Conservation (phyloP, 371 early-diverging fungal genomes). For the Circinella minor region DNA sequence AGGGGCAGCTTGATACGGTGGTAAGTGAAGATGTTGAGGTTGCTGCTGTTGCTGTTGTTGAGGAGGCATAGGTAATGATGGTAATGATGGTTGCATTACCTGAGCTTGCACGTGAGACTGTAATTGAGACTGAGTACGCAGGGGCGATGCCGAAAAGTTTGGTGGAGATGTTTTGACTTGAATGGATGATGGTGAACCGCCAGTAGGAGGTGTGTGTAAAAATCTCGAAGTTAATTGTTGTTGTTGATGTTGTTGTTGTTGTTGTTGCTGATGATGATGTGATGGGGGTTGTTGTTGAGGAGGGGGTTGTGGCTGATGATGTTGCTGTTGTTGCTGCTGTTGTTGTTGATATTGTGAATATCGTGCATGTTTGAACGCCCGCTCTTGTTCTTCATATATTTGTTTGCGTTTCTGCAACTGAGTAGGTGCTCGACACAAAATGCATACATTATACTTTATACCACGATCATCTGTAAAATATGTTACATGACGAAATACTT, state of each 20-base stretch:
- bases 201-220: slow-evolving; percentile 8
- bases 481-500: slow-evolving; percentile 10
- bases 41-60: slow-evolving; percentile 16
- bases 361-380: slow-evolving; percentile 20
- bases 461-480: slow-evolving; percentile 21
- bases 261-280: slow-evolving; percentile 18
- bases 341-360: slow-evolving; percentile 16
- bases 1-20: neutral
- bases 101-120: slow-evolving; percentile 36
- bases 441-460: slow-evolving; percentile 19
- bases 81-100: slow-evolving; percentile 24
- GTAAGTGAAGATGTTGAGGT: slow-evolving; percentile 11
- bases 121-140: slow-evolving; percentile 37
- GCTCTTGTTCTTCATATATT: slow-evolving; percentile 19
- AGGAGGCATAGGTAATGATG: slow-evolving; percentile 20
- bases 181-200: slow-evolving; percentile 5
- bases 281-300: slow-evolving; percentile 12
- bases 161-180: slow-evolving; percentile 23
- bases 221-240: slow-evolving; percentile 10
- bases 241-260: slow-evolving; percentile 17
- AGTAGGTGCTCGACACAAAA: slow-evolving; percentile 16
- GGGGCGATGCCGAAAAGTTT: slow-evolving; percentile 21
- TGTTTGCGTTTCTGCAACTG: slow-evolving; percentile 23
- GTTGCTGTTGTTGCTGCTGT: slow-evolving; percentile 9
- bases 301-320: slow-evolving; percentile 10